A percentile compares a stretch with the other conserved stretches of the same genome.
Conservation (phyloP, 371 early-diverging fungal genomes). For the Lichtheimia ramosa region DNA sequence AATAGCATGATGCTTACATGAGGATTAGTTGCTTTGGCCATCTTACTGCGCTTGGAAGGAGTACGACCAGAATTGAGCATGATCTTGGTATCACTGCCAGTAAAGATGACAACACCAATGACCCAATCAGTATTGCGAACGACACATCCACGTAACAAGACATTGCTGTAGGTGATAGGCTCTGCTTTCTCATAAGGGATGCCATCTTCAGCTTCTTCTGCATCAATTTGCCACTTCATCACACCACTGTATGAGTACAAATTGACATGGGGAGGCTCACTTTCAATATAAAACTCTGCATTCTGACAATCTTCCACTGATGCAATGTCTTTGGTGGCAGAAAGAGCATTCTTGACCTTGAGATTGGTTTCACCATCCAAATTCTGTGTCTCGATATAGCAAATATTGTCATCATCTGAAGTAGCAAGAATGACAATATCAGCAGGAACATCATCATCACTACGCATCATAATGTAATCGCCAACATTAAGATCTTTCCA, state of each 20-base stretch:
- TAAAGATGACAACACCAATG: slow-evolving; percentile 80
- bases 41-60: slow-evolving; percentile 90
- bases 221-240: slow-evolving; percentile 49
- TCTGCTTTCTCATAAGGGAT: slow-evolving; percentile 56
- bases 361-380: slow-evolving; percentile 89
- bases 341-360: slow-evolving; percentile 58
- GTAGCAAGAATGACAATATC: slow-evolving; percentile 74
- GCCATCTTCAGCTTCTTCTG: slow-evolving; percentile 18
- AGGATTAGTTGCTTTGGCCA: slow-evolving; percentile 92
- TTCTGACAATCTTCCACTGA: slow-evolving; percentile 56
- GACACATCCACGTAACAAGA: slow-evolving; percentile 90
- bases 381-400: slow-evolving; percentile 83
- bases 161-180: slow-evolving; percentile 77
- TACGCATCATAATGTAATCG: slow-evolving; percentile 83
- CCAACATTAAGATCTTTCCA: slow-evolving; percentile 93
- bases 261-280: slow-evolving; percentile 79
- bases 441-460: slow-evolving; percentile 93
- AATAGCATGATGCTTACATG: slow-evolving; percentile 56
- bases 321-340: slow-evolving; percentile 35
- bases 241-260: slow-evolving; percentile 77
- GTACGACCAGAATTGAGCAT: slow-evolving; percentile 88
- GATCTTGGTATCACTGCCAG: slow-evolving; percentile 91
- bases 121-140: slow-evolving; percentile 88
- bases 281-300: slow-evolving; percentile 64
- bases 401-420: slow-evolving; percentile 60